Base-by-base conservation (phyloP, 495 filamentous ascomycete species). In the Lindgomyces ingoldianus region DNA sequence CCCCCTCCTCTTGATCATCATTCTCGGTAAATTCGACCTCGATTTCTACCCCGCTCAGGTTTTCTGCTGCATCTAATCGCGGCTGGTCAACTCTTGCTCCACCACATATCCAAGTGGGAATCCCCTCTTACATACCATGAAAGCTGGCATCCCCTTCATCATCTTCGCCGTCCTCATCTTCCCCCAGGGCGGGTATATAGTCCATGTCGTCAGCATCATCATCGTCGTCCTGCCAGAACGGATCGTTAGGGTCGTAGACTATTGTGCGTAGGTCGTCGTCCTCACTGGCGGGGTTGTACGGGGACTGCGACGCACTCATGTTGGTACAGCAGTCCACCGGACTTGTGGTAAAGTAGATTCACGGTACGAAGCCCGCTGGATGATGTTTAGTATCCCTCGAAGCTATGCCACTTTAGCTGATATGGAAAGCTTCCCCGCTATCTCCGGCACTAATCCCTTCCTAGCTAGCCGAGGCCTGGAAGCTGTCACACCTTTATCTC, bases 121-220 rank as follows among this genome's bases (percentile, higher is more conserved):
- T 75, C 72, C 0, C 76, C 53, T 1, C 71, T 65, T 18, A 70
- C 72, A 33, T 73, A 72, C 47, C 54, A 30, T 57, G 54, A n/a
- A 27, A 57, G 54, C 70, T 66, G 60, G 67, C 68, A 62, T 60
- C 74, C 55, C 62, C 71, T n/a, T 66, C 46, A 22, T 60, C 61
- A 60, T 48, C 42, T 24, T 71, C 64, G 24, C 52, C 55, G 12
- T 65, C 58, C 18, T 62, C 58, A 1, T 69, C 60, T 0, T 60
- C 64, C 12, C 57, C 64, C 25, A 21, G 50, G 19, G 65, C 69
- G 8, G 60, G 55, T 27, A 60, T 22, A 51, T 68, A 71, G 39
- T 70, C 55, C 60, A 68, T 67, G 65, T 71, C 60, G 64, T 70
- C 59, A 68, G 65, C 56, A 41, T 64, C 60, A 1, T 71, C 68